These are phyloP conservation scores for Aureobasidium sp. DNA, from an alignment of 2,329 filamentous ascomycete genomes.

Conservation along the genomic window DNA sequence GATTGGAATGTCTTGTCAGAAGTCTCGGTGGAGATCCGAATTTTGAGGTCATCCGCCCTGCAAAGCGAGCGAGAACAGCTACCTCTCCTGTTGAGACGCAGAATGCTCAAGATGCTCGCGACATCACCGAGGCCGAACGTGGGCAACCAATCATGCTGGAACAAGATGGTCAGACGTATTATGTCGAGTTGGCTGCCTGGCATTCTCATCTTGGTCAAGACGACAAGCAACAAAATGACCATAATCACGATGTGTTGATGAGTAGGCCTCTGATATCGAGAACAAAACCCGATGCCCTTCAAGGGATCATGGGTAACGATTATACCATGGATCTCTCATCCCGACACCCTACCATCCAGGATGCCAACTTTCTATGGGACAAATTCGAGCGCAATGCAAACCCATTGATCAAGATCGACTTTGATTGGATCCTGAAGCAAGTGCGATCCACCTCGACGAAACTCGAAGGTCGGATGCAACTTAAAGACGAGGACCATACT, in stretches of 20 bases:
- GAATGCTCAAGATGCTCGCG: neutral
- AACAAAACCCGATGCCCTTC: neutral
- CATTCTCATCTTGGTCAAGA: neutral
- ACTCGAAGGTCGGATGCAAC: neutral
- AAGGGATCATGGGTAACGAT: neutral
- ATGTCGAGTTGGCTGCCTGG: neutral
- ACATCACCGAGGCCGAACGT: neutral
- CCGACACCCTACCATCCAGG: neutral
- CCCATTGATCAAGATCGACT: slow-evolving; percentile 10
- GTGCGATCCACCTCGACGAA: neutral
- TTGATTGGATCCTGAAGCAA: slow-evolving; percentile 5
- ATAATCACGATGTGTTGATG: slow-evolving; percentile 1
- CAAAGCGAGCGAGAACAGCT: neutral
- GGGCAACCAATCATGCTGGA: neutral
- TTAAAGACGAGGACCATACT: neutral
- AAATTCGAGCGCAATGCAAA: slow-evolving; percentile 6
- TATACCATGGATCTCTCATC: neutral
- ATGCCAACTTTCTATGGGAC: slow-evolving; percentile 6
- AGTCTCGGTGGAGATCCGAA: slow-evolving; percentile 4
- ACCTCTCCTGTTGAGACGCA: neutral
- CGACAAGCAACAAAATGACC: neutral
- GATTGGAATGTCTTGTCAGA: neutral
- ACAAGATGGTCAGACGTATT: neutral
- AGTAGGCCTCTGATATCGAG: neutral
- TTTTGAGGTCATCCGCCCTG: neutral